These are phyloP conservation scores for Thymus mandschuricus DNA, from an alignment of 257 asterid genomes.

Conservation along the genomic window DNA sequence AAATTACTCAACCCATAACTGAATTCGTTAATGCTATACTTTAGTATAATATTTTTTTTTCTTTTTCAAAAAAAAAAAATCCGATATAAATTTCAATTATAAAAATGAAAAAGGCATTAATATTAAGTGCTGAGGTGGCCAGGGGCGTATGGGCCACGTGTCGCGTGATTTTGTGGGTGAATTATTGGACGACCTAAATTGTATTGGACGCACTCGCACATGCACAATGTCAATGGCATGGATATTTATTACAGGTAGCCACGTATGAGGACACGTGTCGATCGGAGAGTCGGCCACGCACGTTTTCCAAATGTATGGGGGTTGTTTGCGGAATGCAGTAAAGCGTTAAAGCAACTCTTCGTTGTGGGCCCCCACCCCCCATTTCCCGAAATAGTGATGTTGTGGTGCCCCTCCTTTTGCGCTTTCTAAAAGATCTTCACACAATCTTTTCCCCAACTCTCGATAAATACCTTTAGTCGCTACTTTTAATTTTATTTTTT, in stretches of 20 bases:
- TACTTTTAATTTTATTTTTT: no score
- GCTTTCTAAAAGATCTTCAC: not conserved
- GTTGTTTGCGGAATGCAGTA: not conserved
- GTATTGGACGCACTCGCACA: no score
- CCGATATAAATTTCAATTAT: no score
- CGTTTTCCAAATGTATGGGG: slow-evolving; percentile 7
- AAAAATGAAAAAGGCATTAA: no score
- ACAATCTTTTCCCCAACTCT: not conserved
- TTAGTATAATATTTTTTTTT: no score
- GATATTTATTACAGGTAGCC: not conserved
- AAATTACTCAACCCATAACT: slow-evolving; percentile 2
- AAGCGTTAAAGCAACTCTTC: not conserved
- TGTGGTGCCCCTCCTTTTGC: not conserved
- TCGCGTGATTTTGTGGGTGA: not conserved
- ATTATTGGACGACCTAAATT: slow-evolving; percentile 10
- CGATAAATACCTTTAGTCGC: not conserved
- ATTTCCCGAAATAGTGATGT: not conserved
- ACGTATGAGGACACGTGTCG: not conserved
- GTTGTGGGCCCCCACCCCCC: not conserved
- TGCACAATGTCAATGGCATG: no score
- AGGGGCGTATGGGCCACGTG: not conserved
- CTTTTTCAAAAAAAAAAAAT: no score
- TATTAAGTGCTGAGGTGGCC: not conserved
- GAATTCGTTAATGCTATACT: not conserved
- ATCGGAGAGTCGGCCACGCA: not conserved